Evolutionary conservation across 208 protist genomes (phyloP), one percentile per base, ranked within the genome.

Genomic region (Novymonas esmeraldas): DNA sequence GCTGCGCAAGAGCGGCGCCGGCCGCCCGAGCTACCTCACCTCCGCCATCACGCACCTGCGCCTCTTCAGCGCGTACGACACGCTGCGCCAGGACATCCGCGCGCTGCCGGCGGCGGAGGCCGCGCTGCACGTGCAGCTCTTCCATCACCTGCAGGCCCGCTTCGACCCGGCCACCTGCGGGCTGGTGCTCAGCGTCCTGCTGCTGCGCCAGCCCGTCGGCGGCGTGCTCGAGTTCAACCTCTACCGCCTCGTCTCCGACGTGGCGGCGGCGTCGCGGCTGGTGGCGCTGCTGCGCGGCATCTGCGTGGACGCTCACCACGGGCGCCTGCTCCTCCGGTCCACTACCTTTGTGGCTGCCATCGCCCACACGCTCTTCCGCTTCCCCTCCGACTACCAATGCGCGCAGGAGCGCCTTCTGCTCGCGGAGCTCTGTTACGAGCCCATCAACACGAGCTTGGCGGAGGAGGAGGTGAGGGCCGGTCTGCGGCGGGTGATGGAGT

Each of bases 151-250:
- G 29, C 83, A 95, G 68, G 36, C 50, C 11, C 76, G 75, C 39
- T 93, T 90, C 57, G 84, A 77, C 29, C 54, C 34, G 7, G 31
- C 50, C 10, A 89, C 79, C 4, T 90, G 85, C 57, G 64, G 78
- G 0, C 49, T 73, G 18, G 82, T 95, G 34, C 78, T 96, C 45
- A 85, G 81, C 16, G 64, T 87, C 16, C 73, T 96, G n/a, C 80
- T 72, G 36, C 63, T 95, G 1, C 67, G 82, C 0, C 70, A 87
- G 22, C 67, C 69, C 2, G 62, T 87, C 7, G 87, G 85, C 11
- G 91, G 89, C 11, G 64, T 94, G n/a, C 80, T 86, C 64, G 88
- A 96, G 76, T 85, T 84, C 71, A 89, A 81, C 51, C 67, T 95
- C 44, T 89, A 89, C 60, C 86, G 89, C 24, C 85, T 96, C 24